A percentile compares a stretch with the other conserved stretches of the same genome.
phyloP scores from a whole-genome alignment of 495 filamentous ascomycete genomes.

The Aspergillus hancockii region DNA sequence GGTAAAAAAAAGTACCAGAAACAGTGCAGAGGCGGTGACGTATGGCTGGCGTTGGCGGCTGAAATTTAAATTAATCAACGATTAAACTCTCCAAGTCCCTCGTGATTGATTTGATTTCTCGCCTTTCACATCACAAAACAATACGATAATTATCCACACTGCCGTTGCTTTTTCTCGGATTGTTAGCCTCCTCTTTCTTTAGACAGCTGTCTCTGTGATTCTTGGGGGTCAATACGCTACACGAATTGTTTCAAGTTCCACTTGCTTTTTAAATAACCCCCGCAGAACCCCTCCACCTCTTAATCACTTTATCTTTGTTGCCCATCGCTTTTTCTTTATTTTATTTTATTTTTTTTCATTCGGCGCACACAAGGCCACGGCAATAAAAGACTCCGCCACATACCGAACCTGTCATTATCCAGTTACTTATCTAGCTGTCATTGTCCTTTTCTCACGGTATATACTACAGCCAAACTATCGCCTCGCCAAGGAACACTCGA shows the following conservation, averaged over 20 bases:
- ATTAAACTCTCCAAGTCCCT: background rate
- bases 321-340: conserved; percentile 2
- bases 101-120: conserved; percentile 2
- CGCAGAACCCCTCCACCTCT: conserved; percentile 7
- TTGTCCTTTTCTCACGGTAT: background rate
- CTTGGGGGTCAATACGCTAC: background rate
- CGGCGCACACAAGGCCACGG: conserved; percentile 9
- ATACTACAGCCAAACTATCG: background rate
- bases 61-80: background rate
- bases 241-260: conserved; percentile 9
- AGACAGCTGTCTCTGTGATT: background rate
- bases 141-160: background rate
- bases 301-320: background rate
- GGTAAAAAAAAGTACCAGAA: background rate
- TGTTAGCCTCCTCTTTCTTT: background rate
- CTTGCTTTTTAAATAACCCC: conserved; percentile 2
- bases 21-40: background rate
- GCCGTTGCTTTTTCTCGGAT: background rate
- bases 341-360: background rate
- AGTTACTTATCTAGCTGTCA: background rate
- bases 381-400: conserved; percentile 1
- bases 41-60: conserved; percentile 4
- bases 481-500: background rate
- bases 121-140: background rate
- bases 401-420: background rate